Conservation (phyloP, 1,139 yeast species). For the Geotrichum siamense region DNA sequence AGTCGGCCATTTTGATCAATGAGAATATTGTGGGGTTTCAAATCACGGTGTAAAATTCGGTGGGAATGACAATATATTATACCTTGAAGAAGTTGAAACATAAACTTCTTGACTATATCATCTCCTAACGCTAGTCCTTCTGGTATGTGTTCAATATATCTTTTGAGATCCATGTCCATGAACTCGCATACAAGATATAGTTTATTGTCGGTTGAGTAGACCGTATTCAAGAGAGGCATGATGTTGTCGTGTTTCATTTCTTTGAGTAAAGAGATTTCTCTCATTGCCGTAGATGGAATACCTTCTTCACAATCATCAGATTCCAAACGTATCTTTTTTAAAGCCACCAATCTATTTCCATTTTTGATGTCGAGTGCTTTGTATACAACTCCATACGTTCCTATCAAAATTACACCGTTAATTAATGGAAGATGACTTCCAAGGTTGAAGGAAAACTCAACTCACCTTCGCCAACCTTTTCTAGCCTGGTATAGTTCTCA, state of each 20-base stretch:
- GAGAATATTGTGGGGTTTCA: constrained; percentile 90
- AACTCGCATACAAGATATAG: constrained; percentile 88
- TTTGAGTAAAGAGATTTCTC: constrained; percentile 88
- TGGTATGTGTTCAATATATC: constrained; percentile 94
- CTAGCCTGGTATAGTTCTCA: constrained; percentile 85
- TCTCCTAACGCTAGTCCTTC: constrained; percentile 85
- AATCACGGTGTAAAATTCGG: constrained; percentile 88
- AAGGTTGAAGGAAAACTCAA: neutral
- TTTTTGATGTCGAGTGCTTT: constrained; percentile 87
- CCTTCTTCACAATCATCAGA: constrained; percentile 99
- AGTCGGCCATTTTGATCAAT: constrained; percentile 93
- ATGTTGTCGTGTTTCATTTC: constrained; percentile 91
- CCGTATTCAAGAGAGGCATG: constrained; percentile 83
- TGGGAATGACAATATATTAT: constrained; percentile 93
- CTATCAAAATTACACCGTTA: constrained; percentile 26
- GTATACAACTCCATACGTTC: constrained; percentile 96
- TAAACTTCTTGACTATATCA: constrained; percentile 83
- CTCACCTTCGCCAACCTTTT: constrained; percentile 90
- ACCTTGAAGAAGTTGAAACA: constrained; percentile 88
- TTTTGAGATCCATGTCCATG: constrained; percentile 85
- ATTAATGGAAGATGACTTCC: neutral
- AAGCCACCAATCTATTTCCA: constrained; percentile 84
- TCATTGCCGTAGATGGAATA: constrained; percentile 94
- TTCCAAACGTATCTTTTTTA: constrained; percentile 89
- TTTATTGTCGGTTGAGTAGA: constrained; percentile 90